Evolutionary conservation across 140 eudicot species (phyloP).

Genomic region (Erigeron philadelphicus): DNA sequence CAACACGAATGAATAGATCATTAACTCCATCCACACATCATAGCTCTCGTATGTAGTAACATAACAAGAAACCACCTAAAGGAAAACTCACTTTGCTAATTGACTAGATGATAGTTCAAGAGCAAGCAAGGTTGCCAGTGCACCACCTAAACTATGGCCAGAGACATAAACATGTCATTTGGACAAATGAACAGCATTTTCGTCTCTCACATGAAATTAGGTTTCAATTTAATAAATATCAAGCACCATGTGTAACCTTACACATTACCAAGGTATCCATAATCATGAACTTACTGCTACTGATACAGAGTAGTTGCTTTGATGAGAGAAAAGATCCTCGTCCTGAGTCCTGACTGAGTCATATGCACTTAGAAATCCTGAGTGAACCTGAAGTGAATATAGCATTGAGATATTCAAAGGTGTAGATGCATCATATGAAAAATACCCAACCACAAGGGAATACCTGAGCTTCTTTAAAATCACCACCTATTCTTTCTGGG

Average conservation of each 20-base stretch:
- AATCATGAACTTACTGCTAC: constrained; percentile 48
- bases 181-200: constrained; percentile 37
- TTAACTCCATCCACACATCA: background rate
- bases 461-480: constrained; percentile 91
- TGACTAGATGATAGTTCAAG: constrained; percentile 93
- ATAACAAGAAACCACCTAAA: background rate
- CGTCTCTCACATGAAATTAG: constrained; percentile 42
- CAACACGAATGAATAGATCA: too few species aligned
- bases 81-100: constrained; percentile 68
- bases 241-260: background rate
- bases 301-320: constrained; percentile 53
- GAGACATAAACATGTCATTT: constrained; percentile 90
- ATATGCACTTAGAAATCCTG: constrained; percentile 90
- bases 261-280: constrained; percentile 7
- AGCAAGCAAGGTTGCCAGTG: constrained; percentile 94
- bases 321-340: constrained; percentile 64
- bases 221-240: background rate
- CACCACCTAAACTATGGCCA: constrained; percentile 98
- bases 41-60: background rate
- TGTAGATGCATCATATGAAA: constrained; percentile 9
- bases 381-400: constrained; percentile 66
- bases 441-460: constrained; percentile 2
- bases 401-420: constrained; percentile 7
- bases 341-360: constrained; percentile 94
- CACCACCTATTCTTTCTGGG: constrained; percentile 96